Evolutionary conservation across 345 rosid species (phyloP).

Genomic region (Murraya koenigii): DNA sequence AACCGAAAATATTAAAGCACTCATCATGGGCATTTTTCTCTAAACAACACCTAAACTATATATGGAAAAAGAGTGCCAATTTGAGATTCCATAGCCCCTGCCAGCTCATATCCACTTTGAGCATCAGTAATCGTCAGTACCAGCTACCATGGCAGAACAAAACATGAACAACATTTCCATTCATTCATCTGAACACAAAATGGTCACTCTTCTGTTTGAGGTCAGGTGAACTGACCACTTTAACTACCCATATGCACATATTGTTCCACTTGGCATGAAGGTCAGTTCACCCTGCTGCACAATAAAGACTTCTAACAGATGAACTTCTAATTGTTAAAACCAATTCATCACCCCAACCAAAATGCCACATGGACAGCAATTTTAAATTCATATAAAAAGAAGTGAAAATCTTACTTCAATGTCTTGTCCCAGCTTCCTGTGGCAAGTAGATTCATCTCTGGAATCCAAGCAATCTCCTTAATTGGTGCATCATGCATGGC

Average conservation of each 20-base stretch:
- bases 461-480: constrained; percentile 85
- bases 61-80: not conserved
- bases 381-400: not conserved
- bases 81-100: not conserved
- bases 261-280: not conserved
- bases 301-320: not conserved
- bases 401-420: constrained; percentile 46
- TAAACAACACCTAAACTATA: not conserved
- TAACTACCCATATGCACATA: not conserved
- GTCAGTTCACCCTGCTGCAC: not conserved
- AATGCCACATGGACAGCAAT: not conserved
- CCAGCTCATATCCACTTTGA: not conserved
- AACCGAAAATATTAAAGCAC: not conserved
- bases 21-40: not conserved
- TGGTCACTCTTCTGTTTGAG: not conserved
- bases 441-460: constrained; percentile 81
- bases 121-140: not conserved
- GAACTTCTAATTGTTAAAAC: not conserved
- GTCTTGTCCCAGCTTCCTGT: constrained; percentile 98
- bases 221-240: not conserved
- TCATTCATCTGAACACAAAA: not conserved
- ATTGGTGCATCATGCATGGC: constrained; percentile 95
- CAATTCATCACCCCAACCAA: not conserved
- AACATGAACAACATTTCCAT: not conserved
- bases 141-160: constrained; percentile 2